These are phyloP conservation scores for Lycium ferocissimum DNA, from an alignment of 257 asterid genomes.

Conservation along the genomic window DNA sequence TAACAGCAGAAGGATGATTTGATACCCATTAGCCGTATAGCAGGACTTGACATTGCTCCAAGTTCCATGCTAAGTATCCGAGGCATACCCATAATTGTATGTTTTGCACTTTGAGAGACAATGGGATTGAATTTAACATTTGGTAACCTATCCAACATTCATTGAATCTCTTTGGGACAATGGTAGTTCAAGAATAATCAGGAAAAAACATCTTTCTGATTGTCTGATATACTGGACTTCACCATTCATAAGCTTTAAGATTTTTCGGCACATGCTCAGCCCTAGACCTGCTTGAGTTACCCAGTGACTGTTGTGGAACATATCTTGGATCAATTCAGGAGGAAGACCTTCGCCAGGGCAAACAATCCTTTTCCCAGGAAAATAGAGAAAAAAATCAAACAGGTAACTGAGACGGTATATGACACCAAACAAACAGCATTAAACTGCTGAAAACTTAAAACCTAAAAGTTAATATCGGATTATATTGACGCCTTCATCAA, in stretches of 20 bases:
- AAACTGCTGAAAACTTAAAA: background rate
- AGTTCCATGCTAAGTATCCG: background rate
- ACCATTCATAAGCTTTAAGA: constrained; percentile 83
- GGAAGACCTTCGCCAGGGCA: constrained; percentile 95
- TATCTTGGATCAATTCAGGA: constrained; percentile 74
- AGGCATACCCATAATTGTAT: background rate
- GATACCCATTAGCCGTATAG: background rate
- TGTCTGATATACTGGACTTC: constrained; percentile 89
- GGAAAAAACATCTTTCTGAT: constrained; percentile 71
- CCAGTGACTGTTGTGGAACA: constrained; percentile 80
- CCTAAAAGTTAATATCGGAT: background rate
- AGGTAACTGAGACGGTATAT: background rate
- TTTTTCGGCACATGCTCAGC: constrained; percentile 69
- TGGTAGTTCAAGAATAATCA: constrained; percentile 68
- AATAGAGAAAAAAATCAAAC: background rate
- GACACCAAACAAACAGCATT: background rate
- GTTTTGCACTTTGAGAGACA: background rate
- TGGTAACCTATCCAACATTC: constrained; percentile 35
- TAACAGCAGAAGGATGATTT: background rate
- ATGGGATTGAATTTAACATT: background rate
- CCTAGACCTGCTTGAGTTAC: constrained; percentile 76
- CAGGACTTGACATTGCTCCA: background rate
- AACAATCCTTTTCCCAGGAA: constrained; percentile 58
- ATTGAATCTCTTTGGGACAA: constrained; percentile 45
- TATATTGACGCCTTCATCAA: background rate